A percentile compares a stretch with the other conserved stretches of the same genome.
phyloP scores from a whole-genome alignment of 306 rosid species.

The Vicia faba region DNA sequence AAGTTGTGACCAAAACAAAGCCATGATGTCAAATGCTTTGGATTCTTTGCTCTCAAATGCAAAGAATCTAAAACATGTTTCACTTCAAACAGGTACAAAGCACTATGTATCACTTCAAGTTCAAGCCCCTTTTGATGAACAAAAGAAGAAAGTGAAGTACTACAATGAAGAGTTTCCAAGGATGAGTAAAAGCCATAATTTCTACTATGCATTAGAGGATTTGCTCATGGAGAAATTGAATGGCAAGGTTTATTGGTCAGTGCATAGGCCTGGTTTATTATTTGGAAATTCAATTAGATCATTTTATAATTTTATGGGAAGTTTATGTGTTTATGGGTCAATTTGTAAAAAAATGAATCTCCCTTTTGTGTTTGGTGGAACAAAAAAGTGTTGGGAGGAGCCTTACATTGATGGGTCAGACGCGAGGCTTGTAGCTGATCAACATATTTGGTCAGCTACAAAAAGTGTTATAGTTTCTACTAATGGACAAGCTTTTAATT shows the following conservation, averaged over 20 bases:
- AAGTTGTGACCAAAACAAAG: constrained; percentile 60
- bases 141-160: constrained; percentile 34
- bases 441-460: constrained; percentile 82
- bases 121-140: constrained; percentile 44
- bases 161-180: constrained; percentile 69
- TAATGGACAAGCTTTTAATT: constrained; percentile 66
- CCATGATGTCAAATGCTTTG: constrained; percentile 80
- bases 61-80: constrained; percentile 63
- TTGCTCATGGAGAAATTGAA: constrained; percentile 68
- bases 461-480: constrained; percentile 25
- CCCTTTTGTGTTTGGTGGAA: constrained; percentile 84
- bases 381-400: constrained; percentile 81
- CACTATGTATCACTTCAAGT: constrained; percentile 70
- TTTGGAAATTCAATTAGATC: constrained; percentile 71
- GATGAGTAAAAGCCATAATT: constrained; percentile 46
- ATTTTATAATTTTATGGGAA: constrained; percentile 73
- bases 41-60: constrained; percentile 52
- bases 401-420: constrained; percentile 79
- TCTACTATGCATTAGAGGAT: constrained; percentile 81
- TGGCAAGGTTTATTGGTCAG: constrained; percentile 65
- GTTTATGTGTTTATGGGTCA: constrained; percentile 79
- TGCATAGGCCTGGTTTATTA: constrained; percentile 82
- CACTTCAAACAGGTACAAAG: constrained; percentile 92
- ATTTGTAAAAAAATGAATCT: constrained; percentile 64
- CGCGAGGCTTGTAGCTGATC: constrained; percentile 88